phyloP scores from a whole-genome alignment of 805 yeast genomes.

The Wickerhamomyces bisporus region DNA sequence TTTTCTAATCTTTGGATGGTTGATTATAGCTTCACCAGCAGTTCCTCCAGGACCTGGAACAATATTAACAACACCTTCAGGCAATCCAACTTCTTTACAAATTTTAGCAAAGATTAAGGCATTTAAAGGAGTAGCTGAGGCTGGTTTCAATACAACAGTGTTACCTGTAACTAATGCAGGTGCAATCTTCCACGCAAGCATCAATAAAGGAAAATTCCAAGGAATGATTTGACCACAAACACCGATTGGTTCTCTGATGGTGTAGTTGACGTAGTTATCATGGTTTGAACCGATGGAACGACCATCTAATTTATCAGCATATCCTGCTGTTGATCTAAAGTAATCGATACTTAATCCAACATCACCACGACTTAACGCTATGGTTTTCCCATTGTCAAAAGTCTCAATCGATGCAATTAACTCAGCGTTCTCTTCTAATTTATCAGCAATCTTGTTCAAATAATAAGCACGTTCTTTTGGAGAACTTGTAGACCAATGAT shows the following conservation, averaged over 20 bases:
- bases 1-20: conserved; percentile 66
- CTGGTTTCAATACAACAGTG: conserved; percentile 68
- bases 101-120: conserved; percentile 60
- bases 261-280: conserved; percentile 54
- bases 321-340: conserved; percentile 68
- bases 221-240: conserved; percentile 82
- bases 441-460: conserved; percentile 59
- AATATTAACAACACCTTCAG: conserved; percentile 71
- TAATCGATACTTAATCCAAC: conserved; percentile 59
- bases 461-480: conserved; percentile 51
- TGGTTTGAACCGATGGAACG: conserved; percentile 56
- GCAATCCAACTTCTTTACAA: conserved; percentile 63
- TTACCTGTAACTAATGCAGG: conserved; percentile 78
- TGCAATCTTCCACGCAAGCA: conserved; percentile 76
- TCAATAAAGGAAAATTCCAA: conserved; percentile 80
- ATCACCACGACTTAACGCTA: conserved; percentile 61
- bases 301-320: conserved; percentile 66
- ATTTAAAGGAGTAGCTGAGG: conserved; percentile 72
- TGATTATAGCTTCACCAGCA: conserved; percentile 66
- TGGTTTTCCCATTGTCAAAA: conserved; percentile 73
- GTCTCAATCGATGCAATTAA: conserved; percentile 65
- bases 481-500: conserved; percentile 52
- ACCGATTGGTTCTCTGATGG: conserved; percentile 72
- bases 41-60: conserved; percentile 71
- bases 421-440: conserved; percentile 59